These are phyloP conservation scores for Lentinula sp. DNA, from an alignment of 768 basidiomycete genomes.

Conservation along the genomic window DNA sequence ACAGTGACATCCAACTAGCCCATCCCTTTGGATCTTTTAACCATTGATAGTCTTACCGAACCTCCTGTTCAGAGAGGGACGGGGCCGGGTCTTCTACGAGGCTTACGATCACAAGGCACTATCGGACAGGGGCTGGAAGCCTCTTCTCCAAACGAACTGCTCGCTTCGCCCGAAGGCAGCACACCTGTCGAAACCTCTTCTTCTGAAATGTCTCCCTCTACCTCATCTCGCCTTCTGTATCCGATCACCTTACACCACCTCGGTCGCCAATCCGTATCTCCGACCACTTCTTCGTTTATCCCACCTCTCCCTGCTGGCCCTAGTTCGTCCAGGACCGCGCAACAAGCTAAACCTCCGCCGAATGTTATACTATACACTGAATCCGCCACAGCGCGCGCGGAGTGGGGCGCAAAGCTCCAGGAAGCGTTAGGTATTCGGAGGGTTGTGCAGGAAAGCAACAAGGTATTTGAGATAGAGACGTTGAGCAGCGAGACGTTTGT, in stretches of 20 bases:
- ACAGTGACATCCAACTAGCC: conserved; percentile 47
- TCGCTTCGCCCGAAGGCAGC: neutral
- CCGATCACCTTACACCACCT: conserved; percentile 89
- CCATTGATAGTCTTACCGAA: conserved; percentile 78
- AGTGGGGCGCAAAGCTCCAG: conserved; percentile 88
- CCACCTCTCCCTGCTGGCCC: conserved; percentile 83
- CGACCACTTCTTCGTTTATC: conserved; percentile 10
- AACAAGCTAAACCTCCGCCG: conserved; percentile 41
- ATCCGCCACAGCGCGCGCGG: conserved; percentile 60
- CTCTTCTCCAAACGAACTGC: neutral
- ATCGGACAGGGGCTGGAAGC: neutral
- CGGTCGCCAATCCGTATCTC: conserved; percentile 40
- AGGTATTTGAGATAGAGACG: conserved; percentile 90
- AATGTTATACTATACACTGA: conserved; percentile 87
- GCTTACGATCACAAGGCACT: conserved; percentile 30
- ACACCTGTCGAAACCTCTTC: conserved; percentile 4
- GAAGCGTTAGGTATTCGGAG: conserved; percentile 82
- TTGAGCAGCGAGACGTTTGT: conserved; percentile 86
- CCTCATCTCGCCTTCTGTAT: conserved; percentile 62
- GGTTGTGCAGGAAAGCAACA: conserved; percentile 88
- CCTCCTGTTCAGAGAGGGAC: conserved; percentile 58
- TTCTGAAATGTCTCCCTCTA: conserved; percentile 26
- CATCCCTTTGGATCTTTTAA: conserved; percentile 86
- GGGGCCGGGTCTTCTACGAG: conserved; percentile 63
- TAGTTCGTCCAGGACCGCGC: conserved; percentile 76